Base-by-base conservation (phyloP, 495 filamentous ascomycete species). In the Trichoderma orchidacearum region DNA sequence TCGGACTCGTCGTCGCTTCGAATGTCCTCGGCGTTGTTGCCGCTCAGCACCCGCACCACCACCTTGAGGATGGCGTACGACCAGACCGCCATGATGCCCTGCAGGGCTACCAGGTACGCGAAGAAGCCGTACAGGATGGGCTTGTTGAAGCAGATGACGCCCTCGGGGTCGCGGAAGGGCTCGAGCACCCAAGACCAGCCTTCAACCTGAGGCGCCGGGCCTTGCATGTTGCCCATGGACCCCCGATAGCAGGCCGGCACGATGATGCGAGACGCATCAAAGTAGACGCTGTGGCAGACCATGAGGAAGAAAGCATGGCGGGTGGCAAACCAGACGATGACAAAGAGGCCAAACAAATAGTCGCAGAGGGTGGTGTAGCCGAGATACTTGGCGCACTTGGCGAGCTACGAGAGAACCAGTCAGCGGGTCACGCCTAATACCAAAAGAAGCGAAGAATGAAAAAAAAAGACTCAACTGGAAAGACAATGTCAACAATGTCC, bases 301-400 rank as follows among this genome's bases (percentile, higher is more conserved):
- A 77, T 69, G 31, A 80, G 72, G 72, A 92, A 98, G 57, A 87
- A 69, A 32, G 92, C 71, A 67, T 98, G 93, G 41, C 93, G 86
- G 4, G 87, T 79, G 25, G 87, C 61, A 59, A 97, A 74, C 93
- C 93, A 98, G 54, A 80, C 80, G 25, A 87, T 59, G 71, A 97
- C 84, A 72, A 98, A 95, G 35, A 93, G 61, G 35, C 82, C 94
- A 64, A 97, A 98, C 41, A 83, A 80, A 56, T 82, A 69, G 64
- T 96, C 91, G 80, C 91, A 96, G 60, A 85, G 68, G 11, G 68
- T 81, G 53, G 83, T 78, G 70, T 74, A 89, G 55, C 85, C 82
- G 15, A 94, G 68, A 65, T 98, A 98, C 68, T 94, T 95, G 59
- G 97, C 80, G 58, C 93, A 85, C 70, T 98, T 98, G 45, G 93